phyloP scores from a whole-genome alignment of 2,329 filamentous ascomycete species.

The Xenoacremonium recifei region DNA sequence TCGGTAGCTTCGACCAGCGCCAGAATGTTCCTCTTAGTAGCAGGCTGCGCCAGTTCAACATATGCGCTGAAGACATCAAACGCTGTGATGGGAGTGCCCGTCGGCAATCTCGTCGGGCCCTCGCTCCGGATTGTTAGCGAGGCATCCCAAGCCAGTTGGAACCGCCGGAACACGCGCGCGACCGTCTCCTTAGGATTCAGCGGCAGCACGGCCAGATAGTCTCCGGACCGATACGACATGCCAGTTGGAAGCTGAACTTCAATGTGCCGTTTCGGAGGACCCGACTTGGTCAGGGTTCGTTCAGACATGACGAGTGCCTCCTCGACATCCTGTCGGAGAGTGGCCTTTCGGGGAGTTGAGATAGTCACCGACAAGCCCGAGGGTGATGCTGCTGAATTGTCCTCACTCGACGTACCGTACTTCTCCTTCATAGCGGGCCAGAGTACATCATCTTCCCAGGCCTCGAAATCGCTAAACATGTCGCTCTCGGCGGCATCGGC shows the following conservation, averaged over 20 bases:
- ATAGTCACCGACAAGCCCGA: conserved; percentile 44
- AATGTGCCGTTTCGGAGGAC: conserved; percentile 61
- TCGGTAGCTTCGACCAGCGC: conserved; percentile 47
- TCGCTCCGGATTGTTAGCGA: conserved; percentile 59
- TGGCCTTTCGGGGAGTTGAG: conserved; percentile 52
- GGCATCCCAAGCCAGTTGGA: conserved; percentile 68
- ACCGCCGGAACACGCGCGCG: conserved; percentile 61
- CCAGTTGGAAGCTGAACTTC: conserved; percentile 66
- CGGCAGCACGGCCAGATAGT: conserved; percentile 74
- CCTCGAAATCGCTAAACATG: conserved; percentile 66
- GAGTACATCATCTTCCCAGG: conserved; percentile 60
- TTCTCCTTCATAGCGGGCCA: conserved; percentile 45
- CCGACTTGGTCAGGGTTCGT: conserved; percentile 48
- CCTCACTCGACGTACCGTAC: conserved; percentile 27
- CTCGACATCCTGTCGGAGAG: conserved; percentile 61
- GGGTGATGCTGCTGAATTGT: not conserved
- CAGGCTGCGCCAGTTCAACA: conserved; percentile 70
- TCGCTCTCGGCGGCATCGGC: conserved; percentile 62
- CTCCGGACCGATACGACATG: conserved; percentile 67
- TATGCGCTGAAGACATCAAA: conserved; percentile 66
- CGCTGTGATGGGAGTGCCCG: conserved; percentile 56
- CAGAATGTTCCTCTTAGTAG: conserved; percentile 58
- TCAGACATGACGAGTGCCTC: conserved; percentile 59
- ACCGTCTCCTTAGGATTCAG: conserved; percentile 65
- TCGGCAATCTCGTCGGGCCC: conserved; percentile 52